A percentile compares a stretch with the other conserved stretches of the same genome.
phyloP scores from a whole-genome alignment of 2,329 filamentous ascomycete species.

The Stagonosporopsis vannaccii region DNA sequence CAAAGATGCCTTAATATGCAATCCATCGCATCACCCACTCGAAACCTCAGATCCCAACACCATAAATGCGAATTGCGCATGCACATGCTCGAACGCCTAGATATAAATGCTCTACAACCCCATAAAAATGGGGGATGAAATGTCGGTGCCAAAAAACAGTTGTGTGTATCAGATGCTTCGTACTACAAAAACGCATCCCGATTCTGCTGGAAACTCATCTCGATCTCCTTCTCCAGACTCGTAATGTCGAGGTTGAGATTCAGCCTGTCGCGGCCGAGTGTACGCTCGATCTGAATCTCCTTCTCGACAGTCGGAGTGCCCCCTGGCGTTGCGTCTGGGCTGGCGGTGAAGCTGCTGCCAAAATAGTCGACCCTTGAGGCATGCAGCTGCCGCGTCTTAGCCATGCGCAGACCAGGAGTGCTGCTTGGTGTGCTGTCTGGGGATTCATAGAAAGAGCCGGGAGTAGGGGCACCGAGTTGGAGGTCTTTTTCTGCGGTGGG shows the following conservation, averaged over 20 bases:
- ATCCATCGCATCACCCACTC: too few species aligned
- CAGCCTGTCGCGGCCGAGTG: conserved; percentile 28
- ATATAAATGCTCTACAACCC: too few species aligned
- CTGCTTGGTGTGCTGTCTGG: conserved; percentile 10
- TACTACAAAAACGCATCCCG: conserved; percentile 9
- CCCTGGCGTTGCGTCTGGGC: conserved; percentile 46
- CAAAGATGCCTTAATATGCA: too few species aligned
- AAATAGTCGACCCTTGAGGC: conserved; percentile 11
- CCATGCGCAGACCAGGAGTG: conserved; percentile 5
- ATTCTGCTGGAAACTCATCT: conserved; percentile 31
- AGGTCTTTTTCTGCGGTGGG: conserved; percentile 52
- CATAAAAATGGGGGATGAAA: too few species aligned
- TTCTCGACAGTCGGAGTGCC: conserved; percentile 51
- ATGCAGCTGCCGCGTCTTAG: conserved; percentile 3
- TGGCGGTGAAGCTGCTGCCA: not conserved
- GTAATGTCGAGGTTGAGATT: conserved; percentile 26
- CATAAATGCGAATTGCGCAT: too few species aligned
- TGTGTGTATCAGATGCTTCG: too few species aligned
- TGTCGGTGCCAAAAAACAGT: too few species aligned
- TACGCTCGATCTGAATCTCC: conserved; percentile 30
- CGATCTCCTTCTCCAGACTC: conserved; percentile 35
- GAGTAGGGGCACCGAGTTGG: conserved; percentile 33
- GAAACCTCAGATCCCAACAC: too few species aligned
- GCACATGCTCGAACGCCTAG: too few species aligned
- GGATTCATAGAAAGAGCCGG: conserved; percentile 24